Percentiles rank a stretch among this genome's conserved stretches.
phyloP scores from a whole-genome alignment of 441 rosid species.

The Mallotus japonicus region DNA sequence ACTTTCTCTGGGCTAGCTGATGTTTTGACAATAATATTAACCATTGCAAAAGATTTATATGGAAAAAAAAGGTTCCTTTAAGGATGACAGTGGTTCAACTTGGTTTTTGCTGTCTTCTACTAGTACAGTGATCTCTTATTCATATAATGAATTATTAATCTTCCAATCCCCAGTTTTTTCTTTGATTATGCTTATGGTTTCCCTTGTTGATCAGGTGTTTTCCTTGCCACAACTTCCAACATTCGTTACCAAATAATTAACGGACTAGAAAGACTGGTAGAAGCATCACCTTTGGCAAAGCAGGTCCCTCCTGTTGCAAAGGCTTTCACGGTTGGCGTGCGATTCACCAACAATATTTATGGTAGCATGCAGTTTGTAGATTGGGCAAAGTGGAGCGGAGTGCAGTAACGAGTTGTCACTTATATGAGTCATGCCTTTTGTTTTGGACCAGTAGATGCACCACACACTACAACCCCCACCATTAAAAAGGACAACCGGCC shows the following conservation, averaged over 20 bases:
- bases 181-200: not conserved
- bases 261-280: slow-evolving; percentile 77
- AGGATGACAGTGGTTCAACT: not conserved
- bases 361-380: slow-evolving; percentile 96
- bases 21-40: not conserved
- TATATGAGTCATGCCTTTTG: not conserved
- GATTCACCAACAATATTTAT: slow-evolving; percentile 87
- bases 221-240: slow-evolving; percentile 81
- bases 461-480: too few relatives aligned
- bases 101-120: slow-evolving; percentile 1
- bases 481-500: not conserved
- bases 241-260: slow-evolving; percentile 86
- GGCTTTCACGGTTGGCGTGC: slow-evolving; percentile 90
- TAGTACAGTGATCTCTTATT: not conserved
- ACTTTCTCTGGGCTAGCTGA: not conserved
- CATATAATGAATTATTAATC: not conserved
- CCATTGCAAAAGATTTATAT: not conserved
- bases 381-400: slow-evolving; percentile 93
- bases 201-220: slow-evolving; percentile 60
- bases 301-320: slow-evolving; percentile 66
- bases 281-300: slow-evolving; percentile 71
- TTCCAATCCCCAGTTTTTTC: slow-evolving; percentile 11
- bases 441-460: not conserved
- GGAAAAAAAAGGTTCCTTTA: not conserved
- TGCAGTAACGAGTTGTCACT: slow-evolving; percentile 41